Base-by-base conservation (phyloP, 2,329 filamentous ascomycete genomes). In the Xylariaceae sp. region DNA sequence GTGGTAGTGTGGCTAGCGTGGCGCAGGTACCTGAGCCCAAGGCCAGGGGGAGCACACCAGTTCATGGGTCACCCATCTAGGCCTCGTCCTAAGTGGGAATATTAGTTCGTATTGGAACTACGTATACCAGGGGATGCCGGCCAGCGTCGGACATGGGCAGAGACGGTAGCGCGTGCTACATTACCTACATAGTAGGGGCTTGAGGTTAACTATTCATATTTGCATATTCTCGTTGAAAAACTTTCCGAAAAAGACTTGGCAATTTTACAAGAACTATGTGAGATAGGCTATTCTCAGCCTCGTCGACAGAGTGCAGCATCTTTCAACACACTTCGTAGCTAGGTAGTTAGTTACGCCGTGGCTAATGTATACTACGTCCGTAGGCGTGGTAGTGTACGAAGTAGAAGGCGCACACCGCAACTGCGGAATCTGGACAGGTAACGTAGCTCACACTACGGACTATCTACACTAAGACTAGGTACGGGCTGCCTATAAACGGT, bases 91-190 rank as follows among this genome's bases (percentile, higher is more conserved):
- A 43, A 42, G 51, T 46, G 46, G 52, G 48, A 43, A 52, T 53
- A 22, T 49, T 21, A 47, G 55, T 52, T 60, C 57, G 57, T 60
- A 60, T 60, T 58, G 55, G 51, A 55, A 44, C 49, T 42, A 47
- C 13, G 4, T 34, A 34, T 34, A 15, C 47, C 49, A 45, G 46
- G 48, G 45, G 54, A 42, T 21, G 41, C 5, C 13, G 13, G 42
- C 53, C 51, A 51, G 46, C 50, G 56, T 54, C 39, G 56, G 39
- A 58, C 53, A 37, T 51, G 40, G 52, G 55, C 55, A 32, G 41
- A 30, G 37, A 47, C 46, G 32, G 5, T 34, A 34, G 26, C 26
- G 26, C 26, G 26, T 8, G 8, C 30, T 34, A 34, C 30, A 3
- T 12, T 15, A 12, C 3, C 30, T 34, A 34, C 9, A 5, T 12